phyloP scores from a whole-genome alignment of 2,329 filamentous ascomycete species.

The Claviceps paspali region DNA sequence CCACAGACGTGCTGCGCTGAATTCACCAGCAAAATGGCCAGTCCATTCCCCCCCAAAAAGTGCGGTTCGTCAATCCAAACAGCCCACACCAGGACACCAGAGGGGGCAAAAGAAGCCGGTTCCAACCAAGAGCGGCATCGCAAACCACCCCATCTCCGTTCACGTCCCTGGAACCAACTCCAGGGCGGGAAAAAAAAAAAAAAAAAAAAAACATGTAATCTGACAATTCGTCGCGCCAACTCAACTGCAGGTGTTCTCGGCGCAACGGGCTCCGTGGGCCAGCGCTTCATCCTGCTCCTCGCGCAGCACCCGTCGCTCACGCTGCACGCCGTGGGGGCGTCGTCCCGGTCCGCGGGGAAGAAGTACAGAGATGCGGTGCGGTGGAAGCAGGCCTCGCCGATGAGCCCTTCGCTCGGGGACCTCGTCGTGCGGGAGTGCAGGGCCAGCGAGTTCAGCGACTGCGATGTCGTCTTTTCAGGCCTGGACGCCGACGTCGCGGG shows the following conservation, averaged over 20 bases:
- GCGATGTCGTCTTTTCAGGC: slow-evolving; percentile 86
- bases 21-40: no score
- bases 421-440: slow-evolving; percentile 76
- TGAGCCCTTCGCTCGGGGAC: slow-evolving; percentile 57
- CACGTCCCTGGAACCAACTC: no score
- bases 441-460: slow-evolving; percentile 70
- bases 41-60: slow-evolving; percentile 41
- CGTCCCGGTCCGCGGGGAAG: slow-evolving; percentile 78
- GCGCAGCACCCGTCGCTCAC: slow-evolving; percentile 75
- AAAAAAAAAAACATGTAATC: no score
- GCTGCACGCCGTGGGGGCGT: slow-evolving; percentile 81
- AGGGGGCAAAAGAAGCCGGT: no score
- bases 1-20: no score
- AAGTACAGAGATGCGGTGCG: slow-evolving; percentile 85
- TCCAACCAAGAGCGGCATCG: no score
- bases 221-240: no score
- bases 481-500: slow-evolving; percentile 86
- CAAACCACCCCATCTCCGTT: no score
- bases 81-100: no score
- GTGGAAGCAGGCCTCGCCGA: slow-evolving; percentile 85
- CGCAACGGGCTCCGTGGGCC: slow-evolving; percentile 85
- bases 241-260: slow-evolving; percentile 79
- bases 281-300: slow-evolving; percentile 87
- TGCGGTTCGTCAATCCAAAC: slow-evolving; percentile 34
- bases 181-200: background rate